Evolutionary conservation across 495 filamentous ascomycete species (phyloP), one percentile per base, ranked within the genome.

Genomic region (Cudoniella acicularis): DNA sequence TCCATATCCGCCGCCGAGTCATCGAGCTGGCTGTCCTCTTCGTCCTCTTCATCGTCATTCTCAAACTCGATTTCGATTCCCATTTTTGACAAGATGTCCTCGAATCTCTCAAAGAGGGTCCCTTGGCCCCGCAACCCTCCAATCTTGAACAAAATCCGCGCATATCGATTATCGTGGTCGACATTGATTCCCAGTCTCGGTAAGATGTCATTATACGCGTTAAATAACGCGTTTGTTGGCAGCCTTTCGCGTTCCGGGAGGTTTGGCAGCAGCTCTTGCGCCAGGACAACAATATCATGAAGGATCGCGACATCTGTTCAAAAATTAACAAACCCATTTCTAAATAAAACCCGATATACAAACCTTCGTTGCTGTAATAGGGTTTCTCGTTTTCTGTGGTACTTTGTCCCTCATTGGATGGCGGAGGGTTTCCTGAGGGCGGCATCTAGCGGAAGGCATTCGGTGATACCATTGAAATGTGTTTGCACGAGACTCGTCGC

Each of bases 71-170:
- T 76, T 30, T 83, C 77, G 61, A 92, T 90, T 36, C 84, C 86
- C 76, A 87, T 77, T 53, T 78, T 75, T 36, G 77, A 76, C 62
- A 94, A 77, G 48, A 86, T 62, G 41, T 74, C 77, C 70, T 87
- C 81, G 66, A 92, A 89, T 55, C 81, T 85, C 52, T 87, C 82
- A 54, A 83, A 83, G 17, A 92, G 71, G 1, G 76, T 77, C 43
- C 62, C 67, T 68, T 60, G 69, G 64, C 51, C 64, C 54, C 61
- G 69, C 64, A 79, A 72, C 63, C 83, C 85, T 41, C 90, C 89
- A 74, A 96, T 86, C 71, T 87, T 88, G 69, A 95, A 87, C 59
- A 96, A 71, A 69, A 92, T 85, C 68, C 87, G 83, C 71, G 90
- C 79, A 65, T 89, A 90, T 53, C 84, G 78, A 64, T 82, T 83